Evolutionary conservation across 352 stramenopile species (phyloP), one percentile per base, ranked within the genome.

Genomic region (Phytophthora agathidicida): DNA sequence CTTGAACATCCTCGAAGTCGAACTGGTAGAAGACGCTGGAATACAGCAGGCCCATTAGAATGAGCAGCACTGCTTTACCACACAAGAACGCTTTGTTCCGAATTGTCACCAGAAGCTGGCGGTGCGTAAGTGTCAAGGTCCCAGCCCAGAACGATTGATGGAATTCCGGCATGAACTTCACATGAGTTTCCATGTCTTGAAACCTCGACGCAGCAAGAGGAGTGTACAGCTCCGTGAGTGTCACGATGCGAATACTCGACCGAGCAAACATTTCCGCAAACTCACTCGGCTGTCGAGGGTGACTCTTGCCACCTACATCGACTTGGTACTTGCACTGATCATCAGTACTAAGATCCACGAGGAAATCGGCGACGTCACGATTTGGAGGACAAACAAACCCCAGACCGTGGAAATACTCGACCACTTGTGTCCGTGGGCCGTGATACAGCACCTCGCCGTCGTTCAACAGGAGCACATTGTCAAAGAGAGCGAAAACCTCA

Each of bases 401-500:
- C 13, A 82, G 49, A 14, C 14, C 38, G 42, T 61, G 33, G 24
- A 82, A 82, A 54, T 77, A 77, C 16, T 60, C 52, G 3, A 57
- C 24, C 1, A 56, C 56, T 26, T 68, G 26, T 13, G 16, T 10
- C 9, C 58, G 39, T n/a, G 58, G 49, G 9, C 58, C 58, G 32
- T 67, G 58, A 5, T 67, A 67, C 30, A 67, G 47, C 3, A 67
- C 9, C 19, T 51, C 42, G 2, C 58, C 58, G 6, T 93, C 72
- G 66, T 89, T 88, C 19, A 98, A 24, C 24, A 73, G 57, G 24
- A 73, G 55, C 5, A 73, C 50, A 26, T 68, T 51, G 57, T 73
- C 64, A 68, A 98, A 98, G 7, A 97, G 66, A 10, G 77, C 75
- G 31, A 96, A 95, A 1, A 94, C 89, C 72, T 98, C 92, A 0